phyloP scores from a whole-genome alignment of 1,139 yeast genomes.

The Hyphopichia pseudoburtonii region DNA sequence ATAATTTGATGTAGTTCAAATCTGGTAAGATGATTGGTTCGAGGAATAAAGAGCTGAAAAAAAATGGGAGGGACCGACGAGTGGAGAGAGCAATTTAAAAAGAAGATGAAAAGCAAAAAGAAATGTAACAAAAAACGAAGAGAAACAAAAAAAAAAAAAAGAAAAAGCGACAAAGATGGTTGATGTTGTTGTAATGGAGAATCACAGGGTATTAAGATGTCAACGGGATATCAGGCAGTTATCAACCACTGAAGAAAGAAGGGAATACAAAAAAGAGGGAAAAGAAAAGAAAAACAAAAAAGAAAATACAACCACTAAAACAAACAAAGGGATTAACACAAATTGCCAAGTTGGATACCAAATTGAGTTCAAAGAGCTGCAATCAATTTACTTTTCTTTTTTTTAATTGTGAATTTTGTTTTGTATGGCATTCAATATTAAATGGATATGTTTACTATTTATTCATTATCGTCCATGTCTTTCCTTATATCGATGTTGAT shows the following conservation, averaged over 20 bases:
- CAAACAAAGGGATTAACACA: background rate
- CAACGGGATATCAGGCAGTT: background rate
- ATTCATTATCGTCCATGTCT: background rate
- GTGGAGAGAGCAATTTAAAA: background rate
- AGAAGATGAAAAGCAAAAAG: background rate
- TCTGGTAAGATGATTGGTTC: background rate
- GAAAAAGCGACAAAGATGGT: background rate
- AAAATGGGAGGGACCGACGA: background rate
- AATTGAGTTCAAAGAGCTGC: too few species aligned
- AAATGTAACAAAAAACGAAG: background rate
- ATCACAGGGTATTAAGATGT: background rate
- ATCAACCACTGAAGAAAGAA: background rate
- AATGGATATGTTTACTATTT: conserved; percentile 1
- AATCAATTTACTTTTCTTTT: too few species aligned
- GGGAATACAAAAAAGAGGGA: background rate
- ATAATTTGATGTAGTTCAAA: background rate
- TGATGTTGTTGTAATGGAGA: background rate
- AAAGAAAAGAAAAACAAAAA: background rate
- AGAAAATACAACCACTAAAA: too few species aligned
- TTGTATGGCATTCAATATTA: background rate
- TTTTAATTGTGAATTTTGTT: too few species aligned
- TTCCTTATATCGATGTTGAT: background rate
- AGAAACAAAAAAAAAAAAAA: background rate
- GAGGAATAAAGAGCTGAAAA: background rate
- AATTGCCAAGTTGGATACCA: too few species aligned